Percentiles rank a stretch among this genome's conserved stretches.
Evolutionary conservation across 1,284 basidiomycete genomes (phyloP).

Genomic region (Marasmius fiardii): DNA sequence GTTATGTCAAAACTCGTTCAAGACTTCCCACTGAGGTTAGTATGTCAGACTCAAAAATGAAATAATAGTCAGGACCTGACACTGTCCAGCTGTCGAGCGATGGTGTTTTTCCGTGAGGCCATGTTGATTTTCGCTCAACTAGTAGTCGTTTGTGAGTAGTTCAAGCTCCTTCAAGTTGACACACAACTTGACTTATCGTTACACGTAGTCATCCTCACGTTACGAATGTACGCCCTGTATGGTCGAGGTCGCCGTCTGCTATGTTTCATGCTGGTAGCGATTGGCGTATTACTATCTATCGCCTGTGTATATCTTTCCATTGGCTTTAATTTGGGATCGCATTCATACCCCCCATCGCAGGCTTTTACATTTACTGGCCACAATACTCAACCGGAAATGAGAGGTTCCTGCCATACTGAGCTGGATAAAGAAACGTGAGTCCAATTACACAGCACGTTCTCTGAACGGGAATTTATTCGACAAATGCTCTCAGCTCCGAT

Average conservation of each 20-base stretch:
- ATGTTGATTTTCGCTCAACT: not conserved
- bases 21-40: not conserved
- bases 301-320: too few relatives aligned
- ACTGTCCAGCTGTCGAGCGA: not conserved
- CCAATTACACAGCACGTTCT: too few relatives aligned
- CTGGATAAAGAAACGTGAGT: too few relatives aligned
- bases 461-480: too few relatives aligned
- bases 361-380: too few relatives aligned
- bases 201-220: not conserved
- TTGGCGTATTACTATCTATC: too few relatives aligned
- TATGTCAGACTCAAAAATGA: not conserved
- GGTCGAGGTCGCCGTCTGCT: not conserved
- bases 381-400: too few relatives aligned
- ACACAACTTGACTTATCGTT: not conserved
- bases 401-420: too few relatives aligned
- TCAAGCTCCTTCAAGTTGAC: too few relatives aligned
- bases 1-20: not conserved
- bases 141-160: not conserved
- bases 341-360: too few relatives aligned
- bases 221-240: not conserved
- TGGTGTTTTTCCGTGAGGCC: not conserved
- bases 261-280: too few relatives aligned
- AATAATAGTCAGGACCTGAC: not conserved
- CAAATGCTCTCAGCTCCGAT: not conserved
- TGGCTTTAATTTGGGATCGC: too few relatives aligned